Percentiles rank a stretch among this genome's conserved stretches.
Evolutionary conservation across 139 green algal genomes (phyloP).

Genomic region (Ettlia oleoabundans): DNA sequence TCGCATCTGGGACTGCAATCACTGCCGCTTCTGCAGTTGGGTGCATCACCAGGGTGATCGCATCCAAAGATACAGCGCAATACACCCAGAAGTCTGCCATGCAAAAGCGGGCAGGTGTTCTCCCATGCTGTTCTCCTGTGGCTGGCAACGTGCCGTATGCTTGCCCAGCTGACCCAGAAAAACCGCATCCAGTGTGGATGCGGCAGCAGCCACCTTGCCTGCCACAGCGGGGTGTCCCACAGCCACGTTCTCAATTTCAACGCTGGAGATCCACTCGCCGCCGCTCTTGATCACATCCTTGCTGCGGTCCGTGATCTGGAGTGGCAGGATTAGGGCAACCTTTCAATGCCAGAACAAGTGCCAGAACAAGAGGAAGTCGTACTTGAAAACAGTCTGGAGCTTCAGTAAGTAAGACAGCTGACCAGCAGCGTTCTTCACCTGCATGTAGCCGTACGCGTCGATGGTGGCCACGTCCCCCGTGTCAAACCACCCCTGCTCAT

Average conservation of each 20-base stretch:
- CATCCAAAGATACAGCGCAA: no score
- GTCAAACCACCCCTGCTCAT: conserved; percentile 68
- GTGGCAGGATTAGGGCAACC: background rate
- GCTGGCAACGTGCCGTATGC: no score
- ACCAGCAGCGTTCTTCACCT: no score
- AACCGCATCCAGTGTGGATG: background rate
- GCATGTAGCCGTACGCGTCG: conserved; percentile 71
- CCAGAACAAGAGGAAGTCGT: no score
- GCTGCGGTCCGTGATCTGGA: conserved; percentile 62
- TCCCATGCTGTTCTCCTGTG: no score
- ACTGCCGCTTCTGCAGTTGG: conserved; percentile 74
- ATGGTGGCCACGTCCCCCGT: conserved; percentile 86
- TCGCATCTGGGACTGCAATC: conserved; percentile 69
- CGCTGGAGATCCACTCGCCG: conserved; percentile 75
- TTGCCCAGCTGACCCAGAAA: no score
- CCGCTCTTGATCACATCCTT: conserved; percentile 91
- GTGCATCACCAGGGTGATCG: no score
- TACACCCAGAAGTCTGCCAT: no score
- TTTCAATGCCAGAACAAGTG: no score
- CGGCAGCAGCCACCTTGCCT: conserved; percentile 6
- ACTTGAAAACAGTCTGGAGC: no score
- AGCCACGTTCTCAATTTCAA: conserved; percentile 69
- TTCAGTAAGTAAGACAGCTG: no score
- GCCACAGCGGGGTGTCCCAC: conserved; percentile 53
- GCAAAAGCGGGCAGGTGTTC: no score